Conservation (phyloP, 352 stramenopile species). For the Elongisporangium prolatum region DNA sequence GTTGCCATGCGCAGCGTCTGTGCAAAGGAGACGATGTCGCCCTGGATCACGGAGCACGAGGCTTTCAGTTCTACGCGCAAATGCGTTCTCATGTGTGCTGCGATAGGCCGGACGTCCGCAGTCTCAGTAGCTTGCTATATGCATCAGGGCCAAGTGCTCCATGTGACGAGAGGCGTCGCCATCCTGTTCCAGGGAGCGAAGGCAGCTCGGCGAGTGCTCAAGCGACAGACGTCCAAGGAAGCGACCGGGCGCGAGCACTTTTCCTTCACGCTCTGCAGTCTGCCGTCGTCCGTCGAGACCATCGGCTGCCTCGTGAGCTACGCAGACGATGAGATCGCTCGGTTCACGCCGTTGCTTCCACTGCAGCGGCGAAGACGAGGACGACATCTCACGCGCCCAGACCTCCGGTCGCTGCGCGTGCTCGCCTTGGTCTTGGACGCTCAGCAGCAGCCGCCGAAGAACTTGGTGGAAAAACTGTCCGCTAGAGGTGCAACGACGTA, state of each 20-base stretch:
- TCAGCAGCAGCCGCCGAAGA: slow-evolving; percentile 11
- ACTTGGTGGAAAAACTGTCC: slow-evolving; percentile 42
- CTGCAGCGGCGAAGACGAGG: slow-evolving; percentile 6
- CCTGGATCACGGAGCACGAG: slow-evolving; percentile 45
- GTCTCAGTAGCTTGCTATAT: background rate
- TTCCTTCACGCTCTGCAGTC: slow-evolving; percentile 26
- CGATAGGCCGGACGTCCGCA: background rate
- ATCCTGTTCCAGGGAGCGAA: background rate
- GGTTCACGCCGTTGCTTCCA: slow-evolving; percentile 18
- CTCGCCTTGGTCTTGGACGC: slow-evolving; percentile 22
- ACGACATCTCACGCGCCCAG: background rate
- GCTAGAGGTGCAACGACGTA: slow-evolving; percentile 33
- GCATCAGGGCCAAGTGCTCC: slow-evolving; percentile 36
- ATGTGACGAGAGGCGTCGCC: slow-evolving; percentile 14
- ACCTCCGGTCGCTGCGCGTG: slow-evolving; percentile 4
- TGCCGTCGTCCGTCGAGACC: slow-evolving; percentile 45
- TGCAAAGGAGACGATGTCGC: slow-evolving; percentile 23
- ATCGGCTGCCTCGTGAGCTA: slow-evolving; percentile 43
- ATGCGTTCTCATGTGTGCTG: slow-evolving; percentile 6
- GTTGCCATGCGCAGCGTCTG: slow-evolving; percentile 18
- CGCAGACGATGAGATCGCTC: slow-evolving; percentile 43
- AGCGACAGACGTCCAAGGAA: slow-evolving; percentile 33
- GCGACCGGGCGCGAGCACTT: slow-evolving; percentile 34
- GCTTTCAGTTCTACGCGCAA: slow-evolving; percentile 54
- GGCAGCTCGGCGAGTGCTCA: slow-evolving; percentile 20